Evolutionary conservation across 2,329 filamentous ascomycete species (phyloP).

Genomic region (Sarocladium kiliense): DNA sequence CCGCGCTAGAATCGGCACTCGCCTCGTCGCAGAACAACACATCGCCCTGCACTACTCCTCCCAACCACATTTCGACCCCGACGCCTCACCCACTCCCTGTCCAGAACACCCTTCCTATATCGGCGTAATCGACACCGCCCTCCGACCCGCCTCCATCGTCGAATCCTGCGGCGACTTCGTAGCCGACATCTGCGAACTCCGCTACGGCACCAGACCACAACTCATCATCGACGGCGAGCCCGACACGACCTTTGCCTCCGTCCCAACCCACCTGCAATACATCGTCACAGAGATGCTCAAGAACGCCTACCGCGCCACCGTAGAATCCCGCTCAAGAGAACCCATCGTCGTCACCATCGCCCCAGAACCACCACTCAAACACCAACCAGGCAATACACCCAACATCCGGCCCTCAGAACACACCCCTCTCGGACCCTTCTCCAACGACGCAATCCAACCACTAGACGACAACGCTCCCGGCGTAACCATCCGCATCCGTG

Average conservation of each 20-base stretch:
- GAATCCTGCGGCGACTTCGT: conserved; percentile 85
- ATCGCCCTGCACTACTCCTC: conserved; percentile 75
- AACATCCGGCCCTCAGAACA: conserved; percentile 27
- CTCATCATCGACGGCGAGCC: conserved; percentile 80
- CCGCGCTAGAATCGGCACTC: conserved; percentile 86
- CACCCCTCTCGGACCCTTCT: conserved; percentile 34
- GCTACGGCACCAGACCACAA: conserved; percentile 82
- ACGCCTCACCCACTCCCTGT: conserved; percentile 43
- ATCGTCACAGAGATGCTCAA: conserved; percentile 95
- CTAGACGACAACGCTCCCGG: conserved; percentile 67
- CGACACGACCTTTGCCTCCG: conserved; percentile 83
- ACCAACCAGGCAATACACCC: conserved; percentile 17
- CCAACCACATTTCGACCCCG: conserved; percentile 63
- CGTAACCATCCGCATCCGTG: conserved; percentile 91
- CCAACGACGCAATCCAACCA: conserved; percentile 46
- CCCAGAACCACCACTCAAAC: conserved; percentile 47
- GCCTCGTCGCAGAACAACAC: conserved; percentile 93
- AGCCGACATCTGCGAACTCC: conserved; percentile 92
- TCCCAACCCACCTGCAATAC: conserved; percentile 95
- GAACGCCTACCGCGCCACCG: conserved; percentile 90
- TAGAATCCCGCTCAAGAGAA: conserved; percentile 77
- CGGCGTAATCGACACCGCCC: conserved; percentile 87
- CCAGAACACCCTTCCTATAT: conserved; percentile 65
- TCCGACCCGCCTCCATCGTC: conserved; percentile 76
- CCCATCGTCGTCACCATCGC: conserved; percentile 92